These are phyloP conservation scores for Dryas octopetala DNA, from an alignment of 306 rosid species.

Conservation along the genomic window DNA sequence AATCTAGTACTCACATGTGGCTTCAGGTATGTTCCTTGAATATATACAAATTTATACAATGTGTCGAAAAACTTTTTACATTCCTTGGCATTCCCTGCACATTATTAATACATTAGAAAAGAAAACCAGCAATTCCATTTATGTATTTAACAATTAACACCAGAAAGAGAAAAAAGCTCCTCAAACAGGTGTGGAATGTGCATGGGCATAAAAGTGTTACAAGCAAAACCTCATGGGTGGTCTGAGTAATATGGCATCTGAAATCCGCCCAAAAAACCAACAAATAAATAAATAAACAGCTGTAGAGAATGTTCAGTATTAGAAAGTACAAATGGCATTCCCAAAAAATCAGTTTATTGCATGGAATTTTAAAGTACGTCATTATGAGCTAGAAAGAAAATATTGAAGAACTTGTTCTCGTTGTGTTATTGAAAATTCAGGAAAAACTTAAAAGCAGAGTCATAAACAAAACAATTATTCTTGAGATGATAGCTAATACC, in stretches of 20 bases:
- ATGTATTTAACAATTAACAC: neutral
- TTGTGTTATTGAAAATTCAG: neutral
- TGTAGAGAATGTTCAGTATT: neutral
- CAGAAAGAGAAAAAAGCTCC: slow-evolving; percentile 10
- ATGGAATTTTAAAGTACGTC: neutral
- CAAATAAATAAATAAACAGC: neutral
- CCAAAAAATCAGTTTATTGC: neutral
- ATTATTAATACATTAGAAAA: slow-evolving; percentile 14
- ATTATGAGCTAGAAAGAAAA: neutral
- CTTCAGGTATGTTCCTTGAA: slow-evolving; percentile 89
- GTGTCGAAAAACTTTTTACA: slow-evolving; percentile 70
- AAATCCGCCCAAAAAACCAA: neutral
- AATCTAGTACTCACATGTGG: slow-evolving; percentile 69
- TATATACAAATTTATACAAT: slow-evolving; percentile 75
- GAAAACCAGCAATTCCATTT: slow-evolving; percentile 9
- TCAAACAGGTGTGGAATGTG: slow-evolving; percentile 7
- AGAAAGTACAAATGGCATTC: neutral
- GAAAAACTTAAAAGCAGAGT: neutral
- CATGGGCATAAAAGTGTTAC: neutral
- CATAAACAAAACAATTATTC: neutral
- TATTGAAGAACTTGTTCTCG: neutral
- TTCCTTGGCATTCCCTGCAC: slow-evolving; percentile 72
- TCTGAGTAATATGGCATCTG: neutral
- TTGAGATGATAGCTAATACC: neutral
- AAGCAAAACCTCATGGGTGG: neutral